phyloP scores from a whole-genome alignment of 2,329 filamentous ascomycete genomes.

The Zasmidium citrigriseum region DNA sequence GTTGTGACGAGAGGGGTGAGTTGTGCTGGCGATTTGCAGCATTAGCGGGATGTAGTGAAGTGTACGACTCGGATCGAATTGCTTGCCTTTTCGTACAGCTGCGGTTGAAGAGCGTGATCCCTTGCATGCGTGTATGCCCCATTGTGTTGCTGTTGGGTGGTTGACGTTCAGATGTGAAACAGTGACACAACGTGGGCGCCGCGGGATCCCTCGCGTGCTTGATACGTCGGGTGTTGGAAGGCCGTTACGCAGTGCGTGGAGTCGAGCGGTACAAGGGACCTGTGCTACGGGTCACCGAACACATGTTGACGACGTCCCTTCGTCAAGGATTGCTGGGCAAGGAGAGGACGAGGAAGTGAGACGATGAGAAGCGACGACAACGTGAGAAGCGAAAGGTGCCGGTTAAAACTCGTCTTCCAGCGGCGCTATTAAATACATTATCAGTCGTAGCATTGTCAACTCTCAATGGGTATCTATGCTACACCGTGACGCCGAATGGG shows the following conservation, averaged over 20 bases:
- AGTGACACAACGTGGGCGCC: neutral
- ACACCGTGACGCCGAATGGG: conserved; percentile 6
- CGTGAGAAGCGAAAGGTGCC: conserved; percentile 5
- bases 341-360: neutral
- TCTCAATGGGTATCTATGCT: conserved; percentile 12
- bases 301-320: neutral
- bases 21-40: too few species aligned
- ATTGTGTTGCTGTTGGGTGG: neutral
- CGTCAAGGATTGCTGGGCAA: neutral
- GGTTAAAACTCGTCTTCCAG: conserved; percentile 12
- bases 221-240: neutral
- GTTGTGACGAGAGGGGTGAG: too few species aligned
- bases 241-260: neutral
- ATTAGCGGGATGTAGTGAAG: neutral
- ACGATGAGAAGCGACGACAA: neutral
- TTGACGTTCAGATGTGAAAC: neutral
- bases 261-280: neutral
- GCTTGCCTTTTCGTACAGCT: too few species aligned
- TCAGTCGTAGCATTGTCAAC: conserved; percentile 9
- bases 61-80: neutral
- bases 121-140: neutral
- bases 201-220: neutral
- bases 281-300: neutral
- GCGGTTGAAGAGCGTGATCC: neutral
- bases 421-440: conserved; percentile 12